A percentile compares a stretch with the other conserved stretches of the same genome.
These are phyloP conservation scores for Shiraia bambusicola DNA, from an alignment of 2,329 filamentous ascomycete species.

Conservation along the genomic window DNA sequence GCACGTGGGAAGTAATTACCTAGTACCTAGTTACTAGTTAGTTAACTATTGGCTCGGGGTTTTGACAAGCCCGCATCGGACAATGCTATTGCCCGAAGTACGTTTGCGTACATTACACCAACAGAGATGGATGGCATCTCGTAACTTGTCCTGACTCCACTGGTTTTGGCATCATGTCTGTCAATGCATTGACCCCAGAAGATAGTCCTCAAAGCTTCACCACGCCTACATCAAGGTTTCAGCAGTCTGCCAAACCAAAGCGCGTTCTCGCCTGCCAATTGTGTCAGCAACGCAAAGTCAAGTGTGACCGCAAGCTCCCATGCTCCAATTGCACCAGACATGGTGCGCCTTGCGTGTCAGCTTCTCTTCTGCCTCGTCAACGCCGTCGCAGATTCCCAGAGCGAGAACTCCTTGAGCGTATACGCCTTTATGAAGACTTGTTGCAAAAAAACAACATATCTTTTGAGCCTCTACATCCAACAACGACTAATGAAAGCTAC, in stretches of 20 bases:
- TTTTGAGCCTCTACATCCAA: slow-evolving; percentile 63
- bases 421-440: slow-evolving; percentile 67
- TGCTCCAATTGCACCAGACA: slow-evolving; percentile 37
- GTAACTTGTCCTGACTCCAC: background rate
- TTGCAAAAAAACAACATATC: slow-evolving; percentile 65
- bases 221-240: slow-evolving; percentile 2
- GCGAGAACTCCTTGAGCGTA: slow-evolving; percentile 67
- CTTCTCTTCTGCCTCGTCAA: slow-evolving; percentile 53
- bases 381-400: slow-evolving; percentile 67
- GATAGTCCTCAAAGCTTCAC: slow-evolving; percentile 1
- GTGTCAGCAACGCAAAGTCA: slow-evolving; percentile 61
- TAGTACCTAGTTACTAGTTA: too few species aligned
- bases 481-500: slow-evolving; percentile 9
- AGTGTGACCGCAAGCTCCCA: slow-evolving; percentile 42
- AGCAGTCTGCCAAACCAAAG: slow-evolving; percentile 29
- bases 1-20: too few species aligned
- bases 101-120: background rate
- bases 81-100: too few species aligned
- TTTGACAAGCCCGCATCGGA: too few species aligned
- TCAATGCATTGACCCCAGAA: slow-evolving; percentile 7
- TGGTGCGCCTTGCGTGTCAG: slow-evolving; percentile 41
- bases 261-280: slow-evolving; percentile 63
- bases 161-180: slow-evolving; percentile 9
- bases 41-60: too few species aligned
- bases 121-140: background rate